These are phyloP conservation scores for Chloris gayana DNA, from an alignment of 176 grass and related monocot species.

Conservation along the genomic window DNA sequence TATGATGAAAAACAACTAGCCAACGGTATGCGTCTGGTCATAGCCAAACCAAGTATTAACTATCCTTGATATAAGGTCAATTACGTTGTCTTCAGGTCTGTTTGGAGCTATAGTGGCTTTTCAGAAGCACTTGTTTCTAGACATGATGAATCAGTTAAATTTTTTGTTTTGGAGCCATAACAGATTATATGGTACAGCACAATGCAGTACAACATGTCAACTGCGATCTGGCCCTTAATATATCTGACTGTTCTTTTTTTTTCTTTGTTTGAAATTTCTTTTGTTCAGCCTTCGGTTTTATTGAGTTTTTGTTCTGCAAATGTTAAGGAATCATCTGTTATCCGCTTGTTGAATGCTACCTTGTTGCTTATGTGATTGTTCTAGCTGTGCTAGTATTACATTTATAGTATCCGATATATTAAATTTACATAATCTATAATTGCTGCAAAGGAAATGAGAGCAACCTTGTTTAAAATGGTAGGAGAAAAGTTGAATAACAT, in stretches of 20 bases:
- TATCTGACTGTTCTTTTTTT: background rate
- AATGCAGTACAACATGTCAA: background rate
- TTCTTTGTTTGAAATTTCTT: background rate
- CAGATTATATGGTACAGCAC: background rate
- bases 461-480: background rate
- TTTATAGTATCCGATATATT: background rate
- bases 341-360: no score
- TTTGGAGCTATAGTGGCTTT: background rate
- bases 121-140: background rate
- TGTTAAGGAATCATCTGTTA: no score
- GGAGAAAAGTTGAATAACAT: background rate
- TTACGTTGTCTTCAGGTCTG: background rate
- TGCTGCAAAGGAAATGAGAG: background rate
- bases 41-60: background rate
- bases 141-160: background rate
- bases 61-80: background rate
- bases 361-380: constrained; percentile 2
- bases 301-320: no score
- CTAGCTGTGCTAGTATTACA: background rate
- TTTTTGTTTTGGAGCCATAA: background rate
- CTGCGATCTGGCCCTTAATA: background rate
- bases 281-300: background rate
- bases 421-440: background rate
- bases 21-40: background rate
- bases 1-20: background rate